Conservation (phyloP, 1,284 basidiomycete genomes). For the Abortiporus biennis region DNA sequence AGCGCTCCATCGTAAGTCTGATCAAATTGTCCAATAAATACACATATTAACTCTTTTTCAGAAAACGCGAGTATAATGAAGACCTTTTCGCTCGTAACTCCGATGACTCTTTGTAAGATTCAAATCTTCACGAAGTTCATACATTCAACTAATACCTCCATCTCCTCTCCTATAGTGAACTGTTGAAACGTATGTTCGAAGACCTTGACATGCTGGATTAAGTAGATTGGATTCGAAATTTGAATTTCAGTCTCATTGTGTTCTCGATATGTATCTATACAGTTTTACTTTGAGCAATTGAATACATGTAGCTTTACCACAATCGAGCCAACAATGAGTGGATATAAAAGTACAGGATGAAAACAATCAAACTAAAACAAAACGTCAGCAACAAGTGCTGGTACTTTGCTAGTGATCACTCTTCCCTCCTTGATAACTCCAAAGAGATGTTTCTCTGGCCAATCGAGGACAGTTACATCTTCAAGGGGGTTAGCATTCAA, state of each 20-base stretch:
- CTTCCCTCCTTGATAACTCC: constrained; percentile 33
- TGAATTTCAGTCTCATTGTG: not conserved
- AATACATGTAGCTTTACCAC: not conserved
- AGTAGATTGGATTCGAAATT: not conserved
- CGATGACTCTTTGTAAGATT: no score
- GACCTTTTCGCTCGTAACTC: no score
- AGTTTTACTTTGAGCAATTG: not conserved
- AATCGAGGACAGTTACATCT: constrained; percentile 38
- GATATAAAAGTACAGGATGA: not conserved
- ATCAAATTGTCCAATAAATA: no score
- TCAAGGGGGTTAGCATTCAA: constrained; percentile 38
- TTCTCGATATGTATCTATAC: not conserved
- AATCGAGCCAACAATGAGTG: not conserved
- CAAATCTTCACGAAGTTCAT: no score
- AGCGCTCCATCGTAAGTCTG: no score
- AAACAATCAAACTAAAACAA: not conserved
- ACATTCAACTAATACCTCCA: no score
- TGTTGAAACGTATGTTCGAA: no score
- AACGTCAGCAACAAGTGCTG: not conserved
- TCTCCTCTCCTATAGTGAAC: no score
- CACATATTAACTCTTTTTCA: no score
- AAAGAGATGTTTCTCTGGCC: constrained; percentile 29
- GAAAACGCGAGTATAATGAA: no score
- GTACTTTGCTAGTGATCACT: constrained; percentile 25
- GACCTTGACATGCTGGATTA: no score